These are phyloP conservation scores for Vanderwaltozyma polyspora DNA, from an alignment of 805 yeast species.

Conservation along the genomic window DNA sequence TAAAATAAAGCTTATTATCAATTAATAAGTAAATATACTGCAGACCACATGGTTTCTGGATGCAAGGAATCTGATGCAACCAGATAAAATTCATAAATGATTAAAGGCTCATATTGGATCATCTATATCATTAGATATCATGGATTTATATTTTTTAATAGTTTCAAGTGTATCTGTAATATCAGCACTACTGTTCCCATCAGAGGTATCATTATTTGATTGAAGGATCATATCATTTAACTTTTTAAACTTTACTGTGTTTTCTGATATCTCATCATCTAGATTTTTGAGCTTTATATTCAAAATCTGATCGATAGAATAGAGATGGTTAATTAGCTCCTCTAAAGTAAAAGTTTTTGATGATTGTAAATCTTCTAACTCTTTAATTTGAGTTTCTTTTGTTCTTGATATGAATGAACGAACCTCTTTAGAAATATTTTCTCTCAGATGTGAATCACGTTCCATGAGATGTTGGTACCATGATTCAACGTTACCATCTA, in stretches of 20 bases:
- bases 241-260: not conserved
- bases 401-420: not conserved
- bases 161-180: not conserved
- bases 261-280: not conserved
- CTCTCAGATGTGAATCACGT: not conserved
- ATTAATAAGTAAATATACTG: no score
- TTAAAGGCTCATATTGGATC: no score
- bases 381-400: slow-evolving; percentile 7
- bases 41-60: no score
- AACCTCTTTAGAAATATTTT: not conserved
- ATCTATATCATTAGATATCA: no score
- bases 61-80: no score
- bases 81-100: no score
- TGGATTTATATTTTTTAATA: slow-evolving; percentile 1
- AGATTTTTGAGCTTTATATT: not conserved
- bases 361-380: slow-evolving; percentile 6
- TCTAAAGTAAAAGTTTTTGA: slow-evolving; percentile 12
- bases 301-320: slow-evolving; percentile 7
- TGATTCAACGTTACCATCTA: not conserved
- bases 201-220: not conserved
- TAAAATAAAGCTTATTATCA: no score
- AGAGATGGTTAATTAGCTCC: slow-evolving; percentile 11
- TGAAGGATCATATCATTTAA: not conserved
- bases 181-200: not conserved
- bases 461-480: slow-evolving; percentile 1